phyloP scores from a whole-genome alignment of 305 asterid genomes.

The Fraxinus sp. region DNA sequence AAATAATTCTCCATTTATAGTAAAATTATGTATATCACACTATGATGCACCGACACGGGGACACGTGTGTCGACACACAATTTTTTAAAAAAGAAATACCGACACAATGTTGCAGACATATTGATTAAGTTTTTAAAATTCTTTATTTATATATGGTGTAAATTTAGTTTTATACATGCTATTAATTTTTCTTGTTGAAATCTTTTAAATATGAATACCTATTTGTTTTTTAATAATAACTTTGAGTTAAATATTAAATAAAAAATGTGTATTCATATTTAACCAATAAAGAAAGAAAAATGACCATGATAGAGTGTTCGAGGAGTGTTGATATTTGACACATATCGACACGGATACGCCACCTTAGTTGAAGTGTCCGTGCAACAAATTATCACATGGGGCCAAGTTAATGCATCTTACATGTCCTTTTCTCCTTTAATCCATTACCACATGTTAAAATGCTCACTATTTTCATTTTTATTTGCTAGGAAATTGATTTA shows the following conservation, averaged over 20 bases:
- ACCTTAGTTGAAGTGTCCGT: background rate
- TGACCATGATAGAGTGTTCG: background rate
- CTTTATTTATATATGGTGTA: background rate
- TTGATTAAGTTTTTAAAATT: too few species aligned
- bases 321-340: background rate
- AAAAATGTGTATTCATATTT: background rate
- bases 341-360: background rate
- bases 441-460: background rate
- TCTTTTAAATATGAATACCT: background rate
- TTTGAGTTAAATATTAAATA: too few species aligned
- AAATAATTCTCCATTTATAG: background rate
- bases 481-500: constrained; percentile 82
- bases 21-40: background rate
- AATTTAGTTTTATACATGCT: background rate
- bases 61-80: too few species aligned
- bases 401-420: background rate
- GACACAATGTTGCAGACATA: background rate
- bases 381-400: background rate
- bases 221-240: too few species aligned
- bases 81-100: background rate
- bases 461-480: background rate
- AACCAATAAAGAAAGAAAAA: background rate
- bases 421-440: background rate
- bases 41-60: too few species aligned
- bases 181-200: too few species aligned